Evolutionary conservation across 331 rosid species (phyloP), one percentile per base, ranked within the genome.

Genomic region (Prunus yedoensis): DNA sequence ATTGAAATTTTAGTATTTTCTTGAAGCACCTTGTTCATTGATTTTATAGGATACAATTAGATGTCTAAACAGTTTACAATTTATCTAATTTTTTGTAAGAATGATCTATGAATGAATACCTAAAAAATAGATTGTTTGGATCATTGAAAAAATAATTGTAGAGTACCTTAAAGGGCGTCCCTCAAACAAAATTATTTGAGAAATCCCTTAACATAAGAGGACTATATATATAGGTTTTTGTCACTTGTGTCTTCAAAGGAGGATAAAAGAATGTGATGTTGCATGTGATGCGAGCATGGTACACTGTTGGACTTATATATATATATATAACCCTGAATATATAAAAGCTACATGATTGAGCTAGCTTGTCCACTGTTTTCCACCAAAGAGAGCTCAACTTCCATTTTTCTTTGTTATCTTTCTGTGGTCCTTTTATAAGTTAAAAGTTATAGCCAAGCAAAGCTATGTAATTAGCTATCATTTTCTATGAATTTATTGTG

Each of bases 221-320:
- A 32, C 1, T 32, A 4, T 4, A 32, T 32, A 30, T 4, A 4
- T 1, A 32, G 25, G 63, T 54, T 65, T 74, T 46, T 35, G 71
- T 76, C 38, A 80, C 43, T 71, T 51, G 75, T 45, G 71, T 43
- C 18, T 38, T 18, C 15, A n/a, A 12, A 45, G n/a, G 57, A 52
- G 57, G 16, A 15, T 4, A 15, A 62, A 12, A 53, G 83, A 82
- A 82, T 84, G 83, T 79, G 87, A 67, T 83, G 16, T 6, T 20
- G 89, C 87, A 88, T 83, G 91, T 86, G 91, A 76, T 65, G 68
- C 52, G 66, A 83, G 92, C 80, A 81, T 90, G 88, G 89, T 70
- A 79, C 75, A 71, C 76, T 50, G 68, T 74, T 75, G 58, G 66
- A 53, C 28, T 12, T 30, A 62, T 32, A 30, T 7, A 3, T 61